These are phyloP conservation scores for Porcisia hertigi DNA, from an alignment of 208 protist species.

Conservation along the genomic window DNA sequence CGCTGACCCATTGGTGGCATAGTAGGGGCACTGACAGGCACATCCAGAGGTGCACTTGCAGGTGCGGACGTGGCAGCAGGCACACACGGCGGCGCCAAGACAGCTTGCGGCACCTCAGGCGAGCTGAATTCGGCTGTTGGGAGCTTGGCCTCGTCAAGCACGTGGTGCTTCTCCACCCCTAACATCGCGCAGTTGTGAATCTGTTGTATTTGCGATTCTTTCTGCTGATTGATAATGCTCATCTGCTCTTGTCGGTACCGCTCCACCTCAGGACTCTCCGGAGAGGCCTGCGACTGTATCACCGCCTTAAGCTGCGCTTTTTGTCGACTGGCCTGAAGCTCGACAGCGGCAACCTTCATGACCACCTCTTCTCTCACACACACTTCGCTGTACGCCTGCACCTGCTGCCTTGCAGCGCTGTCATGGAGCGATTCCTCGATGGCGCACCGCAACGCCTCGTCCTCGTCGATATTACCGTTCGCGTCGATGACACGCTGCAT, in stretches of 20 bases:
- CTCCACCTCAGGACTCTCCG: slow-evolving; percentile 9
- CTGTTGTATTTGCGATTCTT: slow-evolving; percentile 51
- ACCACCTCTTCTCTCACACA: slow-evolving; percentile 74
- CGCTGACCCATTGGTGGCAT: slow-evolving; percentile 17
- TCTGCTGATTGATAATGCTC: slow-evolving; percentile 44
- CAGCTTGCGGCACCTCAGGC: slow-evolving; percentile 4
- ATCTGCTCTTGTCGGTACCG: slow-evolving; percentile 41
- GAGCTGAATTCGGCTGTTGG: slow-evolving; percentile 14
- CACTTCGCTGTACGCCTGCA: slow-evolving; percentile 68
- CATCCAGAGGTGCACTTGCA: neutral
- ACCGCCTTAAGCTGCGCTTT: slow-evolving; percentile 73
- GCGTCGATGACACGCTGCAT: slow-evolving; percentile 25
- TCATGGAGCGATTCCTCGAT: slow-evolving; percentile 77
- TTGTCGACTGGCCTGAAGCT: slow-evolving; percentile 54
- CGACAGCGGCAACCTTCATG: slow-evolving; percentile 38
- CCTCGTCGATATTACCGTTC: slow-evolving; percentile 73
- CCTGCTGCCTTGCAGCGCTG: slow-evolving; percentile 26
- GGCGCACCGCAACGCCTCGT: slow-evolving; percentile 69
- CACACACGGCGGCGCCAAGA: slow-evolving; percentile 7
- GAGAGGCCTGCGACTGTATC: slow-evolving; percentile 44
- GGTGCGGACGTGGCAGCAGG: slow-evolving; percentile 7
- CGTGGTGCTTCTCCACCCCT: slow-evolving; percentile 38
- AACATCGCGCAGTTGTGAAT: slow-evolving; percentile 48
- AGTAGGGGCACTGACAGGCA: neutral
- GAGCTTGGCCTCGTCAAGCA: slow-evolving; percentile 25